A percentile compares a stretch with the other conserved stretches of the same genome.
Evolutionary conservation across 208 protist genomes (phyloP).

Genomic region (Vickermania ingenoplastis): DNA sequence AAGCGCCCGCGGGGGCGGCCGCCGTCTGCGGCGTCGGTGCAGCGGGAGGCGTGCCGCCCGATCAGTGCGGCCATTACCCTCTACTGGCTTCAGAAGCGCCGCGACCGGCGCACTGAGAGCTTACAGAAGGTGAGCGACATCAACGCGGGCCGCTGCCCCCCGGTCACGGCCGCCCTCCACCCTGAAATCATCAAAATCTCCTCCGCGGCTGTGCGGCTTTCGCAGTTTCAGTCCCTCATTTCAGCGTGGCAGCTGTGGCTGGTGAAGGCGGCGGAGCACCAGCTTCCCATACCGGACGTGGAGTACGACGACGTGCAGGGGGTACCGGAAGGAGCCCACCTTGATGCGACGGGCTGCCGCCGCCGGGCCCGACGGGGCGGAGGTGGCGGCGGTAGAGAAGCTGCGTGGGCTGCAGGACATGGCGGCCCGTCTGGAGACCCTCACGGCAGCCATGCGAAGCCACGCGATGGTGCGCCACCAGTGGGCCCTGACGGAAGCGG

Average conservation of each 20-base stretch:
- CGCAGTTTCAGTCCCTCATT: slow-evolving; percentile 62
- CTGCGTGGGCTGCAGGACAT: not conserved
- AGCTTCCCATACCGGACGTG: slow-evolving; percentile 60
- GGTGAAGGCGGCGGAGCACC: slow-evolving; percentile 42
- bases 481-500: not conserved
- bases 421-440: not conserved
- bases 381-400: not conserved
- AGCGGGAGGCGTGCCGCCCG: slow-evolving; percentile 20
- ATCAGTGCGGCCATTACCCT: slow-evolving; percentile 25
- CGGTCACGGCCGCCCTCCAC: slow-evolving; percentile 39
- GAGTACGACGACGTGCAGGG: slow-evolving; percentile 73
- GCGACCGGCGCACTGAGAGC: slow-evolving; percentile 22
- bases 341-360: slow-evolving; percentile 22
- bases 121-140: slow-evolving; percentile 29
- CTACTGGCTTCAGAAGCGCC: slow-evolving; percentile 55
- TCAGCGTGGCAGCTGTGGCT: slow-evolving; percentile 73
- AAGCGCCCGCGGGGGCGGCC: slow-evolving; percentile 35
- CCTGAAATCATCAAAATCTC: slow-evolving; percentile 67
- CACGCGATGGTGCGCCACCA: not conserved
- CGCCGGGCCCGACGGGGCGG: not conserved
- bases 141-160: slow-evolving; percentile 18
- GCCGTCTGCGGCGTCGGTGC: slow-evolving; percentile 18
- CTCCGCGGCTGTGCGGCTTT: slow-evolving; percentile 41
- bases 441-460: not conserved
- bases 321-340: slow-evolving; percentile 44